These are phyloP conservation scores for Petunia axillaris DNA, from an alignment of 257 asterid species.

Conservation along the genomic window DNA sequence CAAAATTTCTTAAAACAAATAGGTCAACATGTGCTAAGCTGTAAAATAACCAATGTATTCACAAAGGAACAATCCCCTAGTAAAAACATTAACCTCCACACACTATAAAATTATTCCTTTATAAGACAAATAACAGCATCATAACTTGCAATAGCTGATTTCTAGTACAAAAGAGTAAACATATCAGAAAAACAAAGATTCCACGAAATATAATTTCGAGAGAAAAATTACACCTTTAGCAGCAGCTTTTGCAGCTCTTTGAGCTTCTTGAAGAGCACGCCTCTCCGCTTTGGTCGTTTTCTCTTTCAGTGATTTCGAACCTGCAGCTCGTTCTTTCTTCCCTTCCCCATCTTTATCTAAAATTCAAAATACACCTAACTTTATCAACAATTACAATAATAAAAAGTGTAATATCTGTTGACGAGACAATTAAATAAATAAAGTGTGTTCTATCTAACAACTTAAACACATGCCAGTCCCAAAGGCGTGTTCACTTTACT, in stretches of 20 bases:
- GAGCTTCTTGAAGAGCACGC: constrained; percentile 95
- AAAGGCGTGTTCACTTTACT: no score
- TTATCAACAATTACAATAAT: background rate
- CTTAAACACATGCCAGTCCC: no score
- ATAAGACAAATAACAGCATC: constrained; percentile 12
- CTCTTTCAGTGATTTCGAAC: constrained; percentile 66
- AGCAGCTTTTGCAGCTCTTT: constrained; percentile 90
- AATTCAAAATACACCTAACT: background rate
- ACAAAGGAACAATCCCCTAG: background rate
- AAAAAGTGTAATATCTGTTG: background rate
- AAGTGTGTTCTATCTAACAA: no score
- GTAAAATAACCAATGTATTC: background rate
- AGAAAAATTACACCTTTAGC: constrained; percentile 55
- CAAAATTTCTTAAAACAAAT: background rate
- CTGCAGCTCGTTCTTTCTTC: constrained; percentile 47
- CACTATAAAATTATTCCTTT: background rate
- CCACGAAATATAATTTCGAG: background rate
- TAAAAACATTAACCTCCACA: constrained; percentile 8
- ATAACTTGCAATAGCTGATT: background rate
- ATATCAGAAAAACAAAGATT: background rate
- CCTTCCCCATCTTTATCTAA: constrained; percentile 57
- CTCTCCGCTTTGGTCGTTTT: constrained; percentile 90
- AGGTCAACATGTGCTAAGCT: background rate
- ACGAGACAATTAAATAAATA: no score
- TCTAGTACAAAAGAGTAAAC: background rate